Base-by-base conservation (phyloP, 495 filamentous ascomycete genomes). In the Penicillium robsamsonii region DNA sequence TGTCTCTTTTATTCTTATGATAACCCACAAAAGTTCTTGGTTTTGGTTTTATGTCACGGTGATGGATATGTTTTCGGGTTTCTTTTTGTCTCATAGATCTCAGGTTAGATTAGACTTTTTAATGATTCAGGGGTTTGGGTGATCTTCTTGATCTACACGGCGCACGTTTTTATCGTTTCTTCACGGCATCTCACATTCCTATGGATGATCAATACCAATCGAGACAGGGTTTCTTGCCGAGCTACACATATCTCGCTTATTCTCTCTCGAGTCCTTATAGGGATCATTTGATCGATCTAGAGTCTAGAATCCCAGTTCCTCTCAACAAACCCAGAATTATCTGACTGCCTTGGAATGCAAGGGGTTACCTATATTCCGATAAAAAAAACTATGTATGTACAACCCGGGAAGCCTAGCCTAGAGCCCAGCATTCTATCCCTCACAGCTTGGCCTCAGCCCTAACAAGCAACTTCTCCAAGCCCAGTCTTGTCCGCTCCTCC, bases 391-490 rank as follows among this genome's bases (percentile, higher is more conserved):
- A 35, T 42, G 38, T 33, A 43, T 43, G 38, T 52, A 51, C 37
- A 43, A 27, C 25, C 25, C 4, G 2, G 25, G 25, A 27, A 15
- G 27, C 8, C 10, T 4, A 12, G 7, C 4, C 29, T 10, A 33
- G n/a, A 22, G 12, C 12, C 18, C 5, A n/a, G 18, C 30, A 45
- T 37, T 30, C 29, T 27, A 43, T 40, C 24, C 24, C 35, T 63
- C 46, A 71, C 49, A 70, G 45, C 59, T 67, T 69, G 9, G 68
- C 63, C 55, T 47, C 50, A 25, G 54, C 59, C 48, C 22, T n/a
- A 52, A 57, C 64, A 46, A 82, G 62, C 71, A 82, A 73, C 64
- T 67, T 74, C 68, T 80, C 76, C 64, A 83, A 61, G 50, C 72
- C 69, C 44, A 50, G 61, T 46, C 75, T 57, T 63, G 82, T 70